Percentiles rank a stretch among this genome's conserved stretches.
These are phyloP conservation scores for Fusarium algeriense DNA, from an alignment of 2,329 filamentous ascomycete genomes.

Conservation along the genomic window DNA sequence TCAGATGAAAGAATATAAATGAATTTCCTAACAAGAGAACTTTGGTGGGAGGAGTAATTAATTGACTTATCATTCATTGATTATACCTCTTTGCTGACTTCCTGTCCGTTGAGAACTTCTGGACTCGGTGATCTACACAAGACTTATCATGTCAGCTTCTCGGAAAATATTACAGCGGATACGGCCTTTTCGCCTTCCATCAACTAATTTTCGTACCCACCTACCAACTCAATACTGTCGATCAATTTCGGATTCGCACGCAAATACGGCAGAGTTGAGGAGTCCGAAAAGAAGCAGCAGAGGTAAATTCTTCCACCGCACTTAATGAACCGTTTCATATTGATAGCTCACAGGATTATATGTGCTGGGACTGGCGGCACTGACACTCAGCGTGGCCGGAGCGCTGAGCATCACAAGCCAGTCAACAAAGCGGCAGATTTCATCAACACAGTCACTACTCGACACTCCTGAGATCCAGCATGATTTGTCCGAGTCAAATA, in stretches of 20 bases:
- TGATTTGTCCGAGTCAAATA: not conserved
- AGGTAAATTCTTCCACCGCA: not conserved
- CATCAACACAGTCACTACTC: not conserved
- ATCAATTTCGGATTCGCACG: not conserved
- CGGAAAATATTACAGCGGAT: rapidly evolving
- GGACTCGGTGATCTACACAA: not conserved
- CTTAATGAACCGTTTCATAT: rapidly evolving
- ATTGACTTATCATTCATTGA: rapidly evolving
- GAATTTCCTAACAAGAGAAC: rapidly evolving
- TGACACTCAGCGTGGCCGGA: not conserved
- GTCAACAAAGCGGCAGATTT: rapidly evolving
- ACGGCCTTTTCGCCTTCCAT: rapidly evolving
- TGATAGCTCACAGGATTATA: not conserved
- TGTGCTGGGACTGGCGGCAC: not conserved
- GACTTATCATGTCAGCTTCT: not conserved
- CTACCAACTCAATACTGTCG: rapidly evolving
- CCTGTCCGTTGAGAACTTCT: rapidly evolving
- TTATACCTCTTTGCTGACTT: rapidly evolving
- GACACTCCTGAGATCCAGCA: not conserved
- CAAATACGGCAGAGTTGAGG: rapidly evolving
- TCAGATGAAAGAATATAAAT: not conserved
- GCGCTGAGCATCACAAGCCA: rapidly evolving
- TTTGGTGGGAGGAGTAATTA: rapidly evolving
- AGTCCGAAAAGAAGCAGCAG: no score
- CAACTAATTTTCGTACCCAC: rapidly evolving